Evolutionary conservation across 192 early-diverging fungal genomes (phyloP), one percentile per base, ranked within the genome.

Genomic region (Entophlyctis luteolus): DNA sequence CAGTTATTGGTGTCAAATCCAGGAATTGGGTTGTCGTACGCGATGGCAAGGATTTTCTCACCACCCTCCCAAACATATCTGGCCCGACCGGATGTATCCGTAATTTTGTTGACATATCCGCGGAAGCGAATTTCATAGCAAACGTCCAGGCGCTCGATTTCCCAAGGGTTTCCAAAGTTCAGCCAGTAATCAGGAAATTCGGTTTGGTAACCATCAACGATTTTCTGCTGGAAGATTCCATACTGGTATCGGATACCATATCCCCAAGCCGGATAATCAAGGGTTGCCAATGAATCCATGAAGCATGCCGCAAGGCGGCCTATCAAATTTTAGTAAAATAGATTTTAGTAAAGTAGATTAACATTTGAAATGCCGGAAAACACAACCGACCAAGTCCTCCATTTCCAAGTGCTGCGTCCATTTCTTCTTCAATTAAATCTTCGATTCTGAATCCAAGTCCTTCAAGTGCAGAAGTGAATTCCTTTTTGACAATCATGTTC

Each of bases 211-310:
- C 96, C 96, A 66, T 98, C 93, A 39, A 93, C 81, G 68, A 98
- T 92, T 76, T 88, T 84, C 79, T 98, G 96, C 79, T 98, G 89
- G 84, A 98, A 98, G 81, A 98, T 97, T 73, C 96, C 96, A 77
- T 98, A 98, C 56, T 88, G 91, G 84, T 96, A 98, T 36, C 96
- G 88, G 60, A 98, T 88, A 52, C 96, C 96, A 62, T 98, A 98
- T 62, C 96, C 79, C 68, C 57, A 70, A 22, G 58, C 57, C 23
- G 96, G 95, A 62, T 93, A 93, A 75, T 98, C 89, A 23, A 91
- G 75, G 55, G 93, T 92, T 29, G 96, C 94, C 73, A 98, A 73
- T 32, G 95, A 96, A 77, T 97, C 83, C 87, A 98, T 93, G 67
- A 95, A 98, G 75, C 96, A 98, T 42, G 96, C 96, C 1, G 96